Base-by-base conservation (phyloP, 2,329 filamentous ascomycete genomes). In the Cordyceps farinosa region DNA sequence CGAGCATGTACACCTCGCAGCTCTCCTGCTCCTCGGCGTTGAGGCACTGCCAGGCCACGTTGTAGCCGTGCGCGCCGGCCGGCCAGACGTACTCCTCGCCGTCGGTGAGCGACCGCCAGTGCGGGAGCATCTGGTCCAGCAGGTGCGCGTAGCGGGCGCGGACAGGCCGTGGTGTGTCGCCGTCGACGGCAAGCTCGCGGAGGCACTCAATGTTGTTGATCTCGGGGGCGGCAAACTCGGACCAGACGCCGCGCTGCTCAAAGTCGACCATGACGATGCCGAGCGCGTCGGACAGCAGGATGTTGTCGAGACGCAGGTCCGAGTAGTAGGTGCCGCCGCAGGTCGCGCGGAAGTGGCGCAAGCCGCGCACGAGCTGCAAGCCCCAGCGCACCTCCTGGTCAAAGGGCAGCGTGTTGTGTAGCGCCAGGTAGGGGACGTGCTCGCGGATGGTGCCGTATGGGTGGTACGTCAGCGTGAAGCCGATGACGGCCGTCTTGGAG, bases 221-320 rank as follows among this genome's bases (percentile, higher is more conserved):
- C 69, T 87, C 85, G 0, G 85, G 85, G 1, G 85, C 78, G 1
- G 81, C 82, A 70, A 87, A 87, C 69, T 86, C 82, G 71, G 81
- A 85, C 84, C 84, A 87, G 2, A 86, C 83, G 8, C 85, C 84
- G 38, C 85, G 79, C 70, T 87, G 84, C 71, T 87, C 85, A 68
- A 87, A 86, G 65, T 87, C 85, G 5, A 87, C 78, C 78, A 87
- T 82, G 68, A 87, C 70, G 10, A 80, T 72, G 61, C 85, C 77
- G 27, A 74, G 74, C 1, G 73, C 67, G 29, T 75, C 75, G 1
- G 82, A 81, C 15, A 86, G 72, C 3, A 87, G 80, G 40, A 87
- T 76, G 66, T 87, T 87, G 70, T 87, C 84, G 5, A 87, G 78
- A 15, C 84, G 81, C 15, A 87, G 77, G 66, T 87, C 84, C 1